Evolutionary conservation across 805 yeast species (phyloP).

Genomic region (Cyberlindnera petersonii): DNA sequence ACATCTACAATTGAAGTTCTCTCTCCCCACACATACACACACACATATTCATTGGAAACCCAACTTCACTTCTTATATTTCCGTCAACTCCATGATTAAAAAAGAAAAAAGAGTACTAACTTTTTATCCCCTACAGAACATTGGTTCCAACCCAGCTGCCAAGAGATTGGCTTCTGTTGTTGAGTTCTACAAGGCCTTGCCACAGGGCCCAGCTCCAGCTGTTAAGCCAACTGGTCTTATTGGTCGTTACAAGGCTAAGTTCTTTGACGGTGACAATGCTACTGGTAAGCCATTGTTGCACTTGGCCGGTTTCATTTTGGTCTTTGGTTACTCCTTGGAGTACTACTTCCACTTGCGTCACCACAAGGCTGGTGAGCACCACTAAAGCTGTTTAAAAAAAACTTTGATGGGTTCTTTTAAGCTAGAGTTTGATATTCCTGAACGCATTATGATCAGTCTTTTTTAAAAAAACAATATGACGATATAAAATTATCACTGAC

Average conservation of each 20-base stretch:
- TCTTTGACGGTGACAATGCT: slow-evolving; percentile 79
- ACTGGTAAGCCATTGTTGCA: slow-evolving; percentile 81
- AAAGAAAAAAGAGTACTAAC: slow-evolving; percentile 29
- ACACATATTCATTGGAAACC: no score
- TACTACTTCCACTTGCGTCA: slow-evolving; percentile 85
- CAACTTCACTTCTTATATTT: no score
- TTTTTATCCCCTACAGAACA: slow-evolving; percentile 47
- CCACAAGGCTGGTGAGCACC: slow-evolving; percentile 47
- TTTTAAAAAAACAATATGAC: not conserved
- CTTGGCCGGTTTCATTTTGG: slow-evolving; percentile 61
- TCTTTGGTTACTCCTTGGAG: slow-evolving; percentile 86
- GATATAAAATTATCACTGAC: not conserved
- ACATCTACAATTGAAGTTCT: no score
- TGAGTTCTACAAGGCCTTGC: slow-evolving; percentile 90
- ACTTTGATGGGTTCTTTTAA: no score
- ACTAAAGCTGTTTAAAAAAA: slow-evolving; percentile 19
- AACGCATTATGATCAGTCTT: not conserved
- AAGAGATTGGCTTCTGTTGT: slow-evolving; percentile 95
- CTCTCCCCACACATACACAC: no score
- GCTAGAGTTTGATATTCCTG: slow-evolving; percentile 10
- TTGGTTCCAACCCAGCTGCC: slow-evolving; percentile 94
- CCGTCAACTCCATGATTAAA: no score
- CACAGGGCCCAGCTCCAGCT: slow-evolving; percentile 86
- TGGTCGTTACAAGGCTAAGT: slow-evolving; percentile 81
- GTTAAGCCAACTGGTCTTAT: slow-evolving; percentile 63